These are phyloP conservation scores for Tylopilus sp. DNA, from an alignment of 768 basidiomycete species.

Conservation along the genomic window DNA sequence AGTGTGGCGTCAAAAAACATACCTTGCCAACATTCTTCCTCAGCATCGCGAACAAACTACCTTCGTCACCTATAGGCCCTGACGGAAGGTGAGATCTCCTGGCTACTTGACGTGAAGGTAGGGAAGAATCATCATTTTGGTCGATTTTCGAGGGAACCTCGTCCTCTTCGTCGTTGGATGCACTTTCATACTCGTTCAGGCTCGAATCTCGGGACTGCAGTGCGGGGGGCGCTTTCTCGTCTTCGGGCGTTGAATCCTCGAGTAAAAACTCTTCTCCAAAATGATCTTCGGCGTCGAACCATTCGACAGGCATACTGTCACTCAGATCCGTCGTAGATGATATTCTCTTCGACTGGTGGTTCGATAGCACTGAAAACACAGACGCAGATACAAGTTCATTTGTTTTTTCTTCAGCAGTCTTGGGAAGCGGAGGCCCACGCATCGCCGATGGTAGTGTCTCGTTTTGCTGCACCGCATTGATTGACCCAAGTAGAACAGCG, in stretches of 20 bases:
- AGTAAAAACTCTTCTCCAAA: constrained; percentile 58
- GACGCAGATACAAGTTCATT: constrained; percentile 24
- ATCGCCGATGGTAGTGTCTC: constrained; percentile 23
- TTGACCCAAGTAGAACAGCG: constrained; percentile 42
- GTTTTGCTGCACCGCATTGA: constrained; percentile 34
- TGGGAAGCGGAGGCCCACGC: constrained; percentile 37
- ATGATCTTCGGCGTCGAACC: constrained; percentile 71
- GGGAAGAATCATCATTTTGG: constrained; percentile 5
- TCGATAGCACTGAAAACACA: constrained; percentile 26
- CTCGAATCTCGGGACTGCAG: constrained; percentile 42
- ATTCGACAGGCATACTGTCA: constrained; percentile 52
- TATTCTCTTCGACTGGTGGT: constrained; percentile 38
- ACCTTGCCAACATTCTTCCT: constrained; percentile 92
- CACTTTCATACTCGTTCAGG: constrained; percentile 35
- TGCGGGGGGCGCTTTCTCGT: constrained; percentile 38
- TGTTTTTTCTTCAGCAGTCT: constrained; percentile 48
- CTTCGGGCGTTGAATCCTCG: constrained; percentile 40
- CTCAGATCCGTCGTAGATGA: constrained; percentile 49
- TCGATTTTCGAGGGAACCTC: not conserved
- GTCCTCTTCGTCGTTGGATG: constrained; percentile 50
- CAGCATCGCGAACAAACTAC: constrained; percentile 75
- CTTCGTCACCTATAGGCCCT: constrained; percentile 65
- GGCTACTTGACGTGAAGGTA: constrained; percentile 30
- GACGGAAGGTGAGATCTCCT: constrained; percentile 60
- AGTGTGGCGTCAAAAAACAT: constrained; percentile 4